Percentiles rank a stretch among this genome's conserved stretches.
These are phyloP conservation scores for Tuber brumale DNA, from an alignment of 495 filamentous ascomycete genomes.

Conservation along the genomic window DNA sequence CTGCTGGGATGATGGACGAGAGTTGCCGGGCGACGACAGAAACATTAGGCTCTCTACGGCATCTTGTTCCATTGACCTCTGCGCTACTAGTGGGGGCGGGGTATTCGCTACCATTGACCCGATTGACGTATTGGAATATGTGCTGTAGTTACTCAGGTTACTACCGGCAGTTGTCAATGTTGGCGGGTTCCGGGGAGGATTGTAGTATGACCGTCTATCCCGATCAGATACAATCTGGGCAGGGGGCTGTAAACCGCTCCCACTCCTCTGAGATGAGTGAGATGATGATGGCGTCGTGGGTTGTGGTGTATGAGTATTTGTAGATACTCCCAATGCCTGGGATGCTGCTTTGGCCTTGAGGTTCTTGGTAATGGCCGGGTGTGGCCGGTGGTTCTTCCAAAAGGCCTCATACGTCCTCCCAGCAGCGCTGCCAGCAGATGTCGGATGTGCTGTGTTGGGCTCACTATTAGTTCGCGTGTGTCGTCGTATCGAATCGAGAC, in stretches of 20 bases:
- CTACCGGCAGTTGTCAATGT: conserved; percentile 35
- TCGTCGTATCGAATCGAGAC: conserved; percentile 29
- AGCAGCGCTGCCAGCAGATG: conserved; percentile 20
- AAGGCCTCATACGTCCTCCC: conserved; percentile 44
- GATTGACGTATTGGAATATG: conserved; percentile 38
- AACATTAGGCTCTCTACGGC: conserved; percentile 64
- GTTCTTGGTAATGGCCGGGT: conserved; percentile 40
- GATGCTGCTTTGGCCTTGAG: conserved; percentile 36
- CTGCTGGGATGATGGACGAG: conserved; percentile 42
- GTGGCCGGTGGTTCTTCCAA: conserved; percentile 44
- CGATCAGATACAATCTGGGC: conserved; percentile 41
- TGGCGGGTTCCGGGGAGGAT: conserved; percentile 33
- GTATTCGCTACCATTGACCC: conserved; percentile 35
- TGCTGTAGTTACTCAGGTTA: conserved; percentile 39
- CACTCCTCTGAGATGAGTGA: conserved; percentile 22
- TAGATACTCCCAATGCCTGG: conserved; percentile 34
- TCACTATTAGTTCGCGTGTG: conserved; percentile 40
- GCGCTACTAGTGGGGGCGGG: conserved; percentile 40
- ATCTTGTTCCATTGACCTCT: conserved; percentile 58
- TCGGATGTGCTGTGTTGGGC: conserved; percentile 36
- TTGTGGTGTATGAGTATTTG: conserved; percentile 26
- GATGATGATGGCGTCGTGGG: conserved; percentile 21
- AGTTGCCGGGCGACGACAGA: conserved; percentile 60
- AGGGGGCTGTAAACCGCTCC: conserved; percentile 35
- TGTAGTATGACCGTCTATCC: conserved; percentile 36